Percentiles rank a stretch among this genome's conserved stretches.
Evolutionary conservation across 352 stramenopile species (phyloP).

Genomic region (Blastocystis sp.): DNA sequence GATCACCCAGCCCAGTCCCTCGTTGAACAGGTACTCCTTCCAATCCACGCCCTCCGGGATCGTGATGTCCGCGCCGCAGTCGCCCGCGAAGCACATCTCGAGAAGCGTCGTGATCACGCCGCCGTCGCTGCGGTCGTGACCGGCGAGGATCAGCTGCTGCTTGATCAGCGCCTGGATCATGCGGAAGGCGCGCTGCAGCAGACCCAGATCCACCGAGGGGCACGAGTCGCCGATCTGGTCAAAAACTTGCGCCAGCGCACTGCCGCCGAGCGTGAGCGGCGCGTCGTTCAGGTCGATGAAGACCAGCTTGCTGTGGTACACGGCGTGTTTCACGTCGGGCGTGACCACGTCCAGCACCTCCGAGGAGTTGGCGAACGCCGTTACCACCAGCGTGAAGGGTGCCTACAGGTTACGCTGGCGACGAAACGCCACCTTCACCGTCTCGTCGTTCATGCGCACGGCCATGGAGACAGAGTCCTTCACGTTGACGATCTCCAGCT

Average conservation of each 20-base stretch:
- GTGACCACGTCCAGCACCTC: conserved; percentile 95
- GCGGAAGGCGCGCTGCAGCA: conserved; percentile 84
- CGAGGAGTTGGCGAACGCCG: conserved; percentile 93
- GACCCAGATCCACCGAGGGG: conserved; percentile 87
- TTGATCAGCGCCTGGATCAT: conserved; percentile 82
- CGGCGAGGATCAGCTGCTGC: conserved; percentile 87
- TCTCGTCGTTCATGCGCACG: conserved; percentile 86
- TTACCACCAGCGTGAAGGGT: conserved; percentile 94
- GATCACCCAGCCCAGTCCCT: conserved; percentile 95
- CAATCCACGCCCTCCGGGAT: conserved; percentile 79
- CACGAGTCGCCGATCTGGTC: conserved; percentile 82
- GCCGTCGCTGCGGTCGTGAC: conserved; percentile 98
- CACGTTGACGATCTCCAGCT: conserved; percentile 94
- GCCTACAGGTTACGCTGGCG: conserved; percentile 76
- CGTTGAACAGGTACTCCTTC: conserved; percentile 88
- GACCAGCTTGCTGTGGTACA: conserved; percentile 84
- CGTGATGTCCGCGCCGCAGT: conserved; percentile 90
- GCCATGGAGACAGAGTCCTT: conserved; percentile 99
- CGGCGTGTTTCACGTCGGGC: conserved; percentile 91
- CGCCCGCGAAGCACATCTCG: conserved; percentile 98
- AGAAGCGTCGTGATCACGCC: conserved; percentile 91
- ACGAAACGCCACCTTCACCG: conserved; percentile 86
- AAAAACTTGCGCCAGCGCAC: conserved; percentile 90
- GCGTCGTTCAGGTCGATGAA: conserved; percentile 92
- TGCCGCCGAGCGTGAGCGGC: conserved; percentile 85